These are phyloP conservation scores for Brassica rapa DNA, from an alignment of 345 rosid species.

Conservation along the genomic window DNA sequence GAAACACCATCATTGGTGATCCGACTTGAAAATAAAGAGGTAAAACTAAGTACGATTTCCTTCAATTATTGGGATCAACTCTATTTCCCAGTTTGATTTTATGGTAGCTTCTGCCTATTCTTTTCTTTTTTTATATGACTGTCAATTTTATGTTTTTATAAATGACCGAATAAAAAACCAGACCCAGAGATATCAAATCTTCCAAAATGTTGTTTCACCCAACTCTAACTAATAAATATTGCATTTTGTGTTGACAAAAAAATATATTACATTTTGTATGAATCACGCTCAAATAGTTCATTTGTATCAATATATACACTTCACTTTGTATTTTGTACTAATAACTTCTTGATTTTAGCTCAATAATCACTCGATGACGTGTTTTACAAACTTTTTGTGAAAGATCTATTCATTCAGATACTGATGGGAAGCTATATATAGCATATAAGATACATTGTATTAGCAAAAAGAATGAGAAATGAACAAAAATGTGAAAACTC, in stretches of 20 bases:
- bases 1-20: conserved; percentile 60
- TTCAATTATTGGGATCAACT: conserved; percentile 55
- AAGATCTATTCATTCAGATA: conserved; percentile 15
- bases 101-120: conserved; percentile 23
- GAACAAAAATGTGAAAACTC: neutral
- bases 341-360: neutral
- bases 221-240: neutral
- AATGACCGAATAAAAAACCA: conserved; percentile 9
- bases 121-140: neutral
- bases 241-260: neutral
- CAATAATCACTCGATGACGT: conserved; percentile 14
- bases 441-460: conserved; percentile 20
- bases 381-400: neutral
- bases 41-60: conserved; percentile 34
- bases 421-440: conserved; percentile 21
- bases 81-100: conserved; percentile 29
- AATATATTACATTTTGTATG: neutral
- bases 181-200: conserved; percentile 6
- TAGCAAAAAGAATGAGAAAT: conserved; percentile 1
- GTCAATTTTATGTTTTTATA: neutral
- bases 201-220: neutral
- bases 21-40: conserved; percentile 34
- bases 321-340: neutral
- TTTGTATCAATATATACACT: neutral
- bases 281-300: neutral